These are phyloP conservation scores for Rachicladosporium sp. DNA, from an alignment of 2,329 filamentous ascomycete species.

Conservation along the genomic window DNA sequence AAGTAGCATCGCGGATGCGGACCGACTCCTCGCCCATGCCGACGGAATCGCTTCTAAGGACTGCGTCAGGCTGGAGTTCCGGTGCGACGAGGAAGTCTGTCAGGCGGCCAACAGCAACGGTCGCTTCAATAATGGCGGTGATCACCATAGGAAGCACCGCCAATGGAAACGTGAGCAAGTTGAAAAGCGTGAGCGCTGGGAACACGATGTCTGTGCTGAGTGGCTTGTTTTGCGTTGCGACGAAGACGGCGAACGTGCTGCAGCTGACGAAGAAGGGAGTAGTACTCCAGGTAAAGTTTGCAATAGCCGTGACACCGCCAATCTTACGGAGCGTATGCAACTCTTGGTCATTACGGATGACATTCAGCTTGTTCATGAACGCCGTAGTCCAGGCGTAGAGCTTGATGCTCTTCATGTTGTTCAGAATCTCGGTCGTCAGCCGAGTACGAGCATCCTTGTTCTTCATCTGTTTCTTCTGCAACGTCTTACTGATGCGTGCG, in stretches of 20 bases:
- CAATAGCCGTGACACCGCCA: conserved; percentile 81
- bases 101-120: conserved; percentile 78
- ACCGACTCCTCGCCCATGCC: conserved; percentile 81
- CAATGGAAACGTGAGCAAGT: conserved; percentile 87
- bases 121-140: conserved; percentile 86
- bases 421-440: conserved; percentile 92
- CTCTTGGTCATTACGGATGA: conserved; percentile 90
- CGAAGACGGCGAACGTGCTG: conserved; percentile 89
- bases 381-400: conserved; percentile 94
- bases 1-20: conserved; percentile 68
- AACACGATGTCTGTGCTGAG: conserved; percentile 93
- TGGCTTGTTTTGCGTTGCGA: conserved; percentile 67
- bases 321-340: conserved; percentile 93
- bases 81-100: conserved; percentile 77
- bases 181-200: conserved; percentile 85
- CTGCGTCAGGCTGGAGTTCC: conserved; percentile 77
- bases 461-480: conserved; percentile 97
- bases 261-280: conserved; percentile 97
- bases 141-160: conserved; percentile 96
- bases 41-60: conserved; percentile 54
- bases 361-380: conserved; percentile 95
- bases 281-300: conserved; percentile 96
- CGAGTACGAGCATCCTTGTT: conserved; percentile 93
- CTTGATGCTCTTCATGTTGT: conserved; percentile 99
- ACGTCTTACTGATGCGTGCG: conserved; percentile 79